Evolutionary conservation across 2,329 filamentous ascomycete species (phyloP), one percentile per base, ranked within the genome.

Genomic region (Trichoderma afroharzianum): DNA sequence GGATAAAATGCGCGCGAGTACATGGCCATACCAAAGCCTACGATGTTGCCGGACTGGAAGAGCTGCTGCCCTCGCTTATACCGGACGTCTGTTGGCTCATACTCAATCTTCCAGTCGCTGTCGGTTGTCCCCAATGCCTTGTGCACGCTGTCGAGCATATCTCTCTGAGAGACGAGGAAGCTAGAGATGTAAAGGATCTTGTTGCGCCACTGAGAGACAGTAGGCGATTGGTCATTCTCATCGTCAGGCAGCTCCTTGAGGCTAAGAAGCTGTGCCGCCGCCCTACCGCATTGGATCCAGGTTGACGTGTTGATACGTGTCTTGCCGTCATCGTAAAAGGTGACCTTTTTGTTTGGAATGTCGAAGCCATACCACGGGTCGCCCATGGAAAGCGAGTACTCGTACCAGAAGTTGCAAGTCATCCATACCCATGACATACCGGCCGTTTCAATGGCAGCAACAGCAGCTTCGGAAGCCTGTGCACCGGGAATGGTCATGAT

Each of bases 91-190:
- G 82, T 79, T 0, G 78, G 74, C 78, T 90, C 85, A 8, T 84
- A 79, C 1, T 76, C 81, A 70, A 93, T 84, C 2, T 77, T 83
- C 91, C 91, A 93, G 75, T 92, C 90, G 0, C 78, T 80, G 50
- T 90, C 87, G 1, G 80, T 86, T 0, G 86, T 88, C 0, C 85
- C 85, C 0, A 87, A 86, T 4, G 90, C 89, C 0, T 86, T 85
- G 75, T 90, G 84, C 14, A 90, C 79, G n/a, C 85, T 86, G 50
- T 86, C 85, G 68, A 93, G 84, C 82, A 93, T 92, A 11, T 93
- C 90, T 12, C 84, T 83, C 78, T 93, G 91, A 72, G 80, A 88
- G 72, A 90, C 74, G 12, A 81, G 78, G 80, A 91, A 92, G 72
- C 87, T 90, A 8, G 82, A 83, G 12, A 90, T 74, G 74, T 84